Evolutionary conservation across 140 eudicot species (phyloP), one percentile per base, ranked within the genome.

Genomic region (Oenanthe javanica): DNA sequence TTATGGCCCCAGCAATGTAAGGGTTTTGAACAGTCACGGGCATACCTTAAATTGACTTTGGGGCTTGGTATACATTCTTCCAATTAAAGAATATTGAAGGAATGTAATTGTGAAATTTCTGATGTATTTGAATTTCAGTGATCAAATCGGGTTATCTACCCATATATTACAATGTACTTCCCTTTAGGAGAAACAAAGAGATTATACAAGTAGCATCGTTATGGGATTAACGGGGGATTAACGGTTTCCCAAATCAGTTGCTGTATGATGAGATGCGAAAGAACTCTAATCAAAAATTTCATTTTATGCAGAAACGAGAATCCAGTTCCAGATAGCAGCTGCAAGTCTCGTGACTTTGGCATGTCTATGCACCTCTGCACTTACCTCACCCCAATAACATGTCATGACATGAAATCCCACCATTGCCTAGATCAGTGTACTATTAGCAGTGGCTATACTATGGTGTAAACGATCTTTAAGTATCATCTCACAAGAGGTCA

Each of bases 401-500:
- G 70, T 23, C 23, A 59, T 66, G 18, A 16, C 75, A 70, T 71
- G 76, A n/a, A 21, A 12, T 18, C 18, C 38, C 52, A 19, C 77
- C 54, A 43, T 7, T 72, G 52, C 31, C 19, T 45, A 7, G 15
- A 72, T 45, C 36, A 46, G 54, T 9, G 48, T 38, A 4, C 50
- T 72, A 10, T 9, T 19, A 25, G 54, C 54, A 21, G 55, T 27
- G 13, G 55, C 54, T 45, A 16, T 9, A 45, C 54, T 45, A 8
- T 76, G 40, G 9, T 1, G 19, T 16, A 21, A 38, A 57, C 51
- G 23, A 36, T 77, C 31, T 54, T 77, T 19, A 55, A 21, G 38
- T 13, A 61, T 52, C 15, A 50, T 16, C 31, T 90, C 87, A 94
- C 57, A 90, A 79, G 78, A 89, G 87, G 49, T 94, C 98, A 0